These are phyloP conservation scores for Phytophthora meadii DNA, from an alignment of 352 stramenopile species.

Conservation along the genomic window DNA sequence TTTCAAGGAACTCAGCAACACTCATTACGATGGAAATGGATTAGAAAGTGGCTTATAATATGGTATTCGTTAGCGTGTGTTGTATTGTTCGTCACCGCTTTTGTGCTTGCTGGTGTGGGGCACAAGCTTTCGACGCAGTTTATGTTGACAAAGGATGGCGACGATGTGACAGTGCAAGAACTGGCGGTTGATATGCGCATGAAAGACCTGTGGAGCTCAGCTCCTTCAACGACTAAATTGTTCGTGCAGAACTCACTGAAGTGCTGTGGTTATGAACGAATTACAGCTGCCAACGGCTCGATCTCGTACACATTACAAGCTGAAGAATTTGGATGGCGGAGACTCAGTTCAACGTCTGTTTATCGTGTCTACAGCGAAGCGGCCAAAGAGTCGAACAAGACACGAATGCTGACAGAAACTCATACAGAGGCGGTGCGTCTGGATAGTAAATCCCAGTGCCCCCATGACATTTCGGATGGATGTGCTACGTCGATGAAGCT, in stretches of 20 bases:
- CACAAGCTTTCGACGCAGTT: slow-evolving; percentile 42
- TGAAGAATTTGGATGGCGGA: slow-evolving; percentile 41
- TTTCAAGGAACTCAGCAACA: slow-evolving; percentile 5
- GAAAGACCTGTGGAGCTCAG: slow-evolving; percentile 39
- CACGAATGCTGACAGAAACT: slow-evolving; percentile 24
- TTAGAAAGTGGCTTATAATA: slow-evolving; percentile 31
- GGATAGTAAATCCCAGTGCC: slow-evolving; percentile 8
- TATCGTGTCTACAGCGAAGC: slow-evolving; percentile 27
- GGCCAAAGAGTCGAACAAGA: not conserved
- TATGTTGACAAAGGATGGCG: not conserved
- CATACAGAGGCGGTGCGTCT: slow-evolving; percentile 11
- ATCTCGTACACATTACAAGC: slow-evolving; percentile 43
- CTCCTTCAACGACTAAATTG: slow-evolving; percentile 41
- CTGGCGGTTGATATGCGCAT: slow-evolving; percentile 24
- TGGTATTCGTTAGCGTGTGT: slow-evolving; percentile 44
- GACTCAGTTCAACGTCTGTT: slow-evolving; percentile 27
- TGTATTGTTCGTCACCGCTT: slow-evolving; percentile 48
- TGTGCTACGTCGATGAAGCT: slow-evolving; percentile 44
- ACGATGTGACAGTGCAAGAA: not conserved
- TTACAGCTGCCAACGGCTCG: slow-evolving; percentile 39
- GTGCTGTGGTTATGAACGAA: slow-evolving; percentile 56
- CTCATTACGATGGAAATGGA: slow-evolving; percentile 1
- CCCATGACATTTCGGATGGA: slow-evolving; percentile 12
- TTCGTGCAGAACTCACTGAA: slow-evolving; percentile 59
- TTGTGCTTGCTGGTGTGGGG: slow-evolving; percentile 48